Percentiles rank a stretch among this genome's conserved stretches.
Conservation (phyloP, 2,329 filamentous ascomycete species). For the Arthrinium puccinioides region DNA sequence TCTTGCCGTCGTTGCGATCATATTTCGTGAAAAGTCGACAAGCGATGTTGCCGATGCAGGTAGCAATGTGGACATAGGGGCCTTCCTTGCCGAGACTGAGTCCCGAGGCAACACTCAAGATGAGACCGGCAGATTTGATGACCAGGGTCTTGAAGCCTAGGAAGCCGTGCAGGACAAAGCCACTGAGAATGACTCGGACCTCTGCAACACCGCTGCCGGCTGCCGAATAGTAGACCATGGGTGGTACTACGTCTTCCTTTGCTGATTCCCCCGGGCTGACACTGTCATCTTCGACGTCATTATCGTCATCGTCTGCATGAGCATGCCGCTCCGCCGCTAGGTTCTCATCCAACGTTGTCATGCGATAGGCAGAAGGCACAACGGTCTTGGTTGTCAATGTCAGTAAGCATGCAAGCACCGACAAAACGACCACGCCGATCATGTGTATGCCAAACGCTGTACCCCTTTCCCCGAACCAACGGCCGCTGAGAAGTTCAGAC, state of each 20-base stretch:
- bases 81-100: slow-evolving; percentile 91
- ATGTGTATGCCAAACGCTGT: slow-evolving; percentile 77
- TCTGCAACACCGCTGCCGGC: slow-evolving; percentile 95
- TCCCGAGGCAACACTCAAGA: slow-evolving; percentile 86
- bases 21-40: slow-evolving; percentile 95
- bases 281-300: slow-evolving; percentile 36
- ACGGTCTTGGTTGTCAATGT: slow-evolving; percentile 90
- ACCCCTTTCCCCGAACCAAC: slow-evolving; percentile 44
- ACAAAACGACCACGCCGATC: slow-evolving; percentile 60
- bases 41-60: slow-evolving; percentile 90
- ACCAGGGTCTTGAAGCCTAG: slow-evolving; percentile 80
- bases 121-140: slow-evolving; percentile 74
- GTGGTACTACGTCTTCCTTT: slow-evolving; percentile 34
- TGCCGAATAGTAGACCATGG: slow-evolving; percentile 92
- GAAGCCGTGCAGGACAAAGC: slow-evolving; percentile 94
- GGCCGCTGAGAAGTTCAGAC: slow-evolving; percentile 40
- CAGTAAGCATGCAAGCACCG: slow-evolving; percentile 66
- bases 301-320: slow-evolving; percentile 28
- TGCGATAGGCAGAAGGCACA: slow-evolving; percentile 78
- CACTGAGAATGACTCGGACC: slow-evolving; percentile 95
- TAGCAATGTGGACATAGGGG: slow-evolving; percentile 94
- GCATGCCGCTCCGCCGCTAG: slow-evolving; percentile 58
- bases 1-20: slow-evolving; percentile 86
- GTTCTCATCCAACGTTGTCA: slow-evolving; percentile 89
- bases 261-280: slow-evolving; percentile 27